Evolutionary conservation across 2,329 filamentous ascomycete species (phyloP).

Genomic region (Diaporthe humulicola): DNA sequence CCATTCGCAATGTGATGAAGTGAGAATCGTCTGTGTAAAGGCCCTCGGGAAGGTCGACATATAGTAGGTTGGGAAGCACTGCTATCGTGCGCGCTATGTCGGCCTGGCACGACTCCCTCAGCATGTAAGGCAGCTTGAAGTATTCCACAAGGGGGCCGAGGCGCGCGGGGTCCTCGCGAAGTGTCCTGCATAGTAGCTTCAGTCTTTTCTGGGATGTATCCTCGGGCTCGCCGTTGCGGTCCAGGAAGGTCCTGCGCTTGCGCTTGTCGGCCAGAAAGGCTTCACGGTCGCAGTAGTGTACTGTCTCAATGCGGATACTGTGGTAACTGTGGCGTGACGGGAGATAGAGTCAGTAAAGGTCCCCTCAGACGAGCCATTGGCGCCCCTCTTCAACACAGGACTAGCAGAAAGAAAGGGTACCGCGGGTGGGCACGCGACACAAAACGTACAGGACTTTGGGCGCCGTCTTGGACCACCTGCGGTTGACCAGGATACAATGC

Average conservation of each 20-base stretch:
- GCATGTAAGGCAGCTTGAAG: slow-evolving; percentile 95
- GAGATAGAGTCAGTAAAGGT: slow-evolving; percentile 7
- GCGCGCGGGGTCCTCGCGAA: slow-evolving; percentile 79
- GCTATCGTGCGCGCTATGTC: slow-evolving; percentile 89
- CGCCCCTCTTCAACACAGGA: not conserved
- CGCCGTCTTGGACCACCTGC: slow-evolving; percentile 74
- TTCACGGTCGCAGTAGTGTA: slow-evolving; percentile 94
- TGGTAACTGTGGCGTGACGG: slow-evolving; percentile 72
- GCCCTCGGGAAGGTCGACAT: slow-evolving; percentile 91
- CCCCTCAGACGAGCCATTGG: not conserved
- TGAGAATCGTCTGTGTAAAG: slow-evolving; percentile 85
- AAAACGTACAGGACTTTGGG: slow-evolving; percentile 71
- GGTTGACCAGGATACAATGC: slow-evolving; percentile 81
- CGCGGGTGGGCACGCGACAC: slow-evolving; percentile 20
- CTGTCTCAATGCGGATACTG: slow-evolving; percentile 91
- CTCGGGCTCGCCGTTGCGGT: slow-evolving; percentile 83
- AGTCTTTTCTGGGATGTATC: slow-evolving; percentile 84
- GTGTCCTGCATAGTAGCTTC: slow-evolving; percentile 82
- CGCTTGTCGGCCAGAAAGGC: slow-evolving; percentile 83
- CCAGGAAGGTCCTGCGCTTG: slow-evolving; percentile 79
- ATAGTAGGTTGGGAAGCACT: slow-evolving; percentile 85
- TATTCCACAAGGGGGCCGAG: slow-evolving; percentile 80
- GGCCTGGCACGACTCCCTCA: slow-evolving; percentile 86
- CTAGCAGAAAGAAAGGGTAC: not conserved
- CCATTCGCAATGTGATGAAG: slow-evolving; percentile 82